Evolutionary conservation across 148 eudicot genomes (phyloP).

Genomic region (Vaccinium macrocarpon): DNA sequence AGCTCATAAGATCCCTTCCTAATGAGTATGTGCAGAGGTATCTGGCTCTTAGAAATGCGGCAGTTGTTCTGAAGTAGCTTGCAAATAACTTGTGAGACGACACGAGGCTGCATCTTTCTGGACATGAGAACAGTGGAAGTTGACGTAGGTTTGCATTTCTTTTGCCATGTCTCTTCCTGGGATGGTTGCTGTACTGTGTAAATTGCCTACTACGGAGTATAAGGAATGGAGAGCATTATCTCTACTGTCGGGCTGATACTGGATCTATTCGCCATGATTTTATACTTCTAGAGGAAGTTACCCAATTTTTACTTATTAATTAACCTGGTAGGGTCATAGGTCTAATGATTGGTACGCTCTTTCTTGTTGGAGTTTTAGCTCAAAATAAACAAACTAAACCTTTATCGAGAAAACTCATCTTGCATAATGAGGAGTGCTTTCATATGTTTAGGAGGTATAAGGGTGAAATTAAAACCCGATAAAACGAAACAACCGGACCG

Average conservation of each 20-base stretch:
- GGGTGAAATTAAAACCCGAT: too few species aligned
- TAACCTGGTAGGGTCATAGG: background rate
- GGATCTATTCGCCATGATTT: background rate
- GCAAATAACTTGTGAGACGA: background rate
- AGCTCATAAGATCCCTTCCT: conserved; percentile 76
- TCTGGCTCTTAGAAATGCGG: conserved; percentile 89
- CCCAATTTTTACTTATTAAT: background rate
- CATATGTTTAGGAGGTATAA: background rate
- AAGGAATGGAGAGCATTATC: background rate
- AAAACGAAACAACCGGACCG: too few species aligned
- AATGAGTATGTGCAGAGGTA: conserved; percentile 90
- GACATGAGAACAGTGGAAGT: background rate
- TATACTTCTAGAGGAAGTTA: background rate
- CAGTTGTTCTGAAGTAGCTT: conserved; percentile 66
- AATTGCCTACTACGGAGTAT: background rate
- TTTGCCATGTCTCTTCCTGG: background rate
- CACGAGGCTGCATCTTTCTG: background rate
- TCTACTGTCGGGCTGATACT: background rate
- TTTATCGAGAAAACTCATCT: too few species aligned
- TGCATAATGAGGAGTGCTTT: background rate
- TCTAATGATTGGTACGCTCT: background rate
- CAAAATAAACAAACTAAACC: background rate
- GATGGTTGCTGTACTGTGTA: background rate
- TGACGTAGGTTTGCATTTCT: background rate
- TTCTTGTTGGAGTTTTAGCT: background rate